Evolutionary conservation across 495 filamentous ascomycete genomes (phyloP), one percentile per base, ranked within the genome.

Genomic region (Lophium mytilinum): DNA sequence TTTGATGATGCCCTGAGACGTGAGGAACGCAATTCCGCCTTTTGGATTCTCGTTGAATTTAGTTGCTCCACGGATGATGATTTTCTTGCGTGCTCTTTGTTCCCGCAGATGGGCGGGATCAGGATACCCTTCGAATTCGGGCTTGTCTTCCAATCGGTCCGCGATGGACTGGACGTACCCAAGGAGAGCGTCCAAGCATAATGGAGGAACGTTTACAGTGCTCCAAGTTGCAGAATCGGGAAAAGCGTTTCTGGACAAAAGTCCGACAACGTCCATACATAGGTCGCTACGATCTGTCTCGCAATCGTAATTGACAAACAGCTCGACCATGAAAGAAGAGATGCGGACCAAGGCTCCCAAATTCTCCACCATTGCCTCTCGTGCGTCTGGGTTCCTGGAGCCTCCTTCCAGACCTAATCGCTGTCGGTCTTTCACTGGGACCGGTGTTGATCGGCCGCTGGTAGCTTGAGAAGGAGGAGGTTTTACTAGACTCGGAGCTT

Each of bases 181-280:
- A 12, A 99, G 77, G 1, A 97, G 78, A 46, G 93, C 86, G 66
- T 99, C 93, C 9, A 99, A 75, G 66, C 94, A 99, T 17, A 99
- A 71, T 3, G 94, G 93, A 15, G 93, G 93, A 10, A 99, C 93
- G 68, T 94, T 99, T 24, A 93, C 96, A 0, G 93, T 99, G 69
- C 93, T 99, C 93, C 93, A 99, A 19, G 92, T 97, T 10, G 91
- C 94, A 3, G 93, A 95, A 66, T 99, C 93, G 8, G 93, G 93
- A 63, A 99, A 90, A 9, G 93, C 93, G 66, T 95, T 97, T 53
- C 93, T 79, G 30, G 93, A 90, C 37, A 99, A 77, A 37, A 99
- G 72, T 3, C 93, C 92, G 43, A 99, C 82, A 78, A 97, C 84
- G 65, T 99, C 93, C 70, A 94, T 89, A 65, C 94, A 99, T 3